Evolutionary conservation across 176 grass and related monocot species (phyloP).

Genomic region (Zea mays): DNA sequence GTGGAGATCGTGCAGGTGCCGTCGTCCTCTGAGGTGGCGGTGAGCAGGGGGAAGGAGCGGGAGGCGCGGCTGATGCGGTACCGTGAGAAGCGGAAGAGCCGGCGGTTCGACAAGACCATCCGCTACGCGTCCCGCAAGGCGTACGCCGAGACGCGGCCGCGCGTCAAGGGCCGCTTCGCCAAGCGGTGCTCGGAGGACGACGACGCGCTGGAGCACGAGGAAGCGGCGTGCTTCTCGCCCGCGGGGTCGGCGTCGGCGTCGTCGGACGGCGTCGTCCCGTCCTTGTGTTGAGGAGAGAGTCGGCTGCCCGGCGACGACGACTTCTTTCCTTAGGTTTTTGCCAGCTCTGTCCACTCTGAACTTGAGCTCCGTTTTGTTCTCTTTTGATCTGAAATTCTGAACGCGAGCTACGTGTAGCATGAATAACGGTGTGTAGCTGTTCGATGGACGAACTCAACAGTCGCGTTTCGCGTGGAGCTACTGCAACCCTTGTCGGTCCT

Average conservation of each 20-base stretch:
- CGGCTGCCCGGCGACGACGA: neutral
- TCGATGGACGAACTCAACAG: neutral
- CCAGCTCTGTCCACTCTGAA: neutral
- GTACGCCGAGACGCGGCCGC: slow-evolving; percentile 79
- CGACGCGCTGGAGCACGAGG: slow-evolving; percentile 34
- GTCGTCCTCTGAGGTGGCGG: slow-evolving; percentile 47
- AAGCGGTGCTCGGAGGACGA: slow-evolving; percentile 49
- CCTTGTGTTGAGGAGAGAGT: slow-evolving; percentile 17
- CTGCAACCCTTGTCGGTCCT: neutral
- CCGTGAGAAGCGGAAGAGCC: slow-evolving; percentile 83
- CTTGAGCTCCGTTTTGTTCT: neutral
- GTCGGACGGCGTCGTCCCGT: slow-evolving; percentile 52
- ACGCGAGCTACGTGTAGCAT: slow-evolving; percentile 33
- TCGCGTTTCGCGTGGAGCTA: neutral
- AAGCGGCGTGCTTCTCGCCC: slow-evolving; percentile 19
- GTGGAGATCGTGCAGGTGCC: slow-evolving; percentile 19
- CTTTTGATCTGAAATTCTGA: neutral
- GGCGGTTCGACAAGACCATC: slow-evolving; percentile 81
- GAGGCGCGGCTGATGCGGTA: slow-evolving; percentile 86
- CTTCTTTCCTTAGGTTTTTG: slow-evolving; percentile 25
- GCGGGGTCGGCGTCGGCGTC: slow-evolving; percentile 17
- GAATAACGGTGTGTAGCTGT: slow-evolving; percentile 48
- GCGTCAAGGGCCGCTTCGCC: slow-evolving; percentile 80
- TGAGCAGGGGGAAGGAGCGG: slow-evolving; percentile 52
- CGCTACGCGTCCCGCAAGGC: slow-evolving; percentile 86